Base-by-base conservation (phyloP, 306 rosid species). In the Gynostemma pentaphyllum region DNA sequence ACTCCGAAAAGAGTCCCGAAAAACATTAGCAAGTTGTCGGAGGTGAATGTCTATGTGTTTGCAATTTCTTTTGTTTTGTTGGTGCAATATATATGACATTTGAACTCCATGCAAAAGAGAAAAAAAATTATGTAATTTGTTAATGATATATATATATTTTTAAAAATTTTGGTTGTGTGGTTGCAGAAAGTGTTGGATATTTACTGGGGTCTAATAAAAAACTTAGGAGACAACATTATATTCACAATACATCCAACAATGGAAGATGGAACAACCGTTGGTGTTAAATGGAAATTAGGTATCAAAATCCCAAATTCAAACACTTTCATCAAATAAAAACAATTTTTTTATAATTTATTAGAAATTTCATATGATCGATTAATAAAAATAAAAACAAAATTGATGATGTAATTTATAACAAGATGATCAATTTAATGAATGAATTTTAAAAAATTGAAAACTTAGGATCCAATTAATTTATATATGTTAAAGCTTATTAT, bases 281-380 rank as follows among this genome's bases (percentile, higher is more conserved):
- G 90, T 9, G 50, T 90, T 16, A 68, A 70, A 13, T 90, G 95
- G 97, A 80, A 57, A 76, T 72, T 85, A 21, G 85, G 97, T 90
- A 87, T 34, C n/a, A n/a, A 23, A 12, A 23, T 14, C 34, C 66
- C 11, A 27, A 52, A 52, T 21, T 6, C 13, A 26, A 51, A 7
- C 2, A 11, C 44, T 6, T 8, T 4, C 1, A 8, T 6, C 9
- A 2, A 10, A 11, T 39, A 19, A 19, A 15, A 2, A 4, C 16
- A 14, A 4, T n/a, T 44, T 45, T 45, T n/a, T 4, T 15, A 34
- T 34, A 34, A n/a, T n/a, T n/a, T n/a, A n/a, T n/a, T n/a, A n/a
- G n/a, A n/a, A n/a, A n/a, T n/a, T n/a, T n/a, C n/a, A n/a, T n/a
- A n/a, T n/a, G n/a, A n/a, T n/a, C n/a, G n/a, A n/a, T n/a, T n/a